phyloP scores from a whole-genome alignment of 1,284 basidiomycete genomes.

The Ustilago bromivora region DNA sequence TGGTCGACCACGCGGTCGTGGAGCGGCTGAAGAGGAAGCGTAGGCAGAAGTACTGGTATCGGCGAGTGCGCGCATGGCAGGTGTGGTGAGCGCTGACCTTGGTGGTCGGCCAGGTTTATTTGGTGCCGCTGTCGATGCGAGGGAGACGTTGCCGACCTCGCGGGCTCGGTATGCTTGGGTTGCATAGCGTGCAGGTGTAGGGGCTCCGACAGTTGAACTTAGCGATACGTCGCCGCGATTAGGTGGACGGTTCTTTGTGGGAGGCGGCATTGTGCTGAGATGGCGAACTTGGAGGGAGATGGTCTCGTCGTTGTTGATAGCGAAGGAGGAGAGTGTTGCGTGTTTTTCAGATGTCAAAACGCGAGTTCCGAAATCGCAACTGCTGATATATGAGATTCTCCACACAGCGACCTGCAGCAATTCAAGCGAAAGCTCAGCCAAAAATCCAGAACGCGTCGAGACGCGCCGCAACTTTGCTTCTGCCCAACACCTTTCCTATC shows the following conservation, averaged over 20 bases:
- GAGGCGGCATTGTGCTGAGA: conserved; percentile 14
- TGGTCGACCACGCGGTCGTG: conserved; percentile 22
- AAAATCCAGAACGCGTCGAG: conserved; percentile 23
- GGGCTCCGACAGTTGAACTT: conserved; percentile 35
- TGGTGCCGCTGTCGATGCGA: conserved; percentile 29
- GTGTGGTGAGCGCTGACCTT: conserved; percentile 21
- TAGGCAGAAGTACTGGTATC: conserved; percentile 13
- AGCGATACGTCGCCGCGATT: conserved; percentile 34
- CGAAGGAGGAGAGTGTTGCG: not conserved
- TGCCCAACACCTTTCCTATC: not conserved
- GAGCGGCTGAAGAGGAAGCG: conserved; percentile 16
- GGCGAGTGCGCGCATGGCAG: conserved; percentile 20
- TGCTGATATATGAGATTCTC: not conserved
- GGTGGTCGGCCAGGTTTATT: conserved; percentile 23
- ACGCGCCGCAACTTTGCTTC: conserved; percentile 12
- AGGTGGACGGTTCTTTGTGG: conserved; percentile 3
- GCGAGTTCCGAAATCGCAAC: conserved; percentile 8
- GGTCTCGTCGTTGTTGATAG: not conserved
- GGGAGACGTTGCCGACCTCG: conserved; percentile 20
- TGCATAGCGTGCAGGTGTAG: conserved; percentile 20
- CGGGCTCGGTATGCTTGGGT: conserved; percentile 1
- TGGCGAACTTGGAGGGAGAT: not conserved
- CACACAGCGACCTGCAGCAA: conserved; percentile 10
- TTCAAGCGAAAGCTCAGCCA: conserved; percentile 5
- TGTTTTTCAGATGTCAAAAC: conserved; percentile 17